Evolutionary conservation across 352 stramenopile species (phyloP).

Genomic region (Globisporangium megalacanthum): DNA sequence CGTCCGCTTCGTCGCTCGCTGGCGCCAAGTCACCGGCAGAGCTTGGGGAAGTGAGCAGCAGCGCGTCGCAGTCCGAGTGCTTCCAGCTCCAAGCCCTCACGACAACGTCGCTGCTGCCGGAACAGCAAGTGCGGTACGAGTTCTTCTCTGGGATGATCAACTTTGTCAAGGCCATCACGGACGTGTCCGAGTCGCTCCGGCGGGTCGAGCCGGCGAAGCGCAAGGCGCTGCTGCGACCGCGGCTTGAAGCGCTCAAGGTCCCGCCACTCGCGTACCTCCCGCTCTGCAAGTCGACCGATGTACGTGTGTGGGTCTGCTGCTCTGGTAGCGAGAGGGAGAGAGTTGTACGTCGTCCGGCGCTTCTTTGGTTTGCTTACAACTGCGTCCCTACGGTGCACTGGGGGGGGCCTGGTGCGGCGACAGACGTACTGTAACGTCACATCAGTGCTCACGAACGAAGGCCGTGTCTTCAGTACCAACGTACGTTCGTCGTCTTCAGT

Average conservation of each 20-base stretch:
- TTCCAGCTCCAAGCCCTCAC: slow-evolving; percentile 13
- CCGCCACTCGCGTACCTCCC: slow-evolving; percentile 65
- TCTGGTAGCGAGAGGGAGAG: not conserved
- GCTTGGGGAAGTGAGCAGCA: slow-evolving; percentile 6
- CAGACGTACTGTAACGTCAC: slow-evolving; percentile 61
- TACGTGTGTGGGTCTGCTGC: slow-evolving; percentile 13
- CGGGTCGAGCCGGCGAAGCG: slow-evolving; percentile 59
- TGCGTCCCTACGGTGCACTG: too few species aligned
- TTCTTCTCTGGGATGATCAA: slow-evolving; percentile 80
- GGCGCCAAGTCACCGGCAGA: slow-evolving; percentile 3
- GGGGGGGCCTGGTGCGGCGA: not conserved
- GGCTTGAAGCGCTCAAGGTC: slow-evolving; percentile 46
- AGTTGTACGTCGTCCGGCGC: not conserved
- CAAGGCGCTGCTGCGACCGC: slow-evolving; percentile 43
- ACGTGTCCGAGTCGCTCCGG: slow-evolving; percentile 68
- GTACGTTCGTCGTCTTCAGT: slow-evolving; percentile 17
- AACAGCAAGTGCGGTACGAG: slow-evolving; percentile 56
- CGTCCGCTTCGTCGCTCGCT: not conserved
- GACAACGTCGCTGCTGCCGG: slow-evolving; percentile 2
- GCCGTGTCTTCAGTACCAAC: slow-evolving; percentile 77
- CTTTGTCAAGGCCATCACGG: slow-evolving; percentile 80
- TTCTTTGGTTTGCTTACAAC: too few species aligned
- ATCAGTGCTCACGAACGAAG: slow-evolving; percentile 54
- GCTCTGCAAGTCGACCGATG: slow-evolving; percentile 78
- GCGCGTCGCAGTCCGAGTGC: slow-evolving; percentile 7